These are phyloP conservation scores for Scenedesmus sp. DNA, from an alignment of 163 green algal genomes.

Conservation along the genomic window DNA sequence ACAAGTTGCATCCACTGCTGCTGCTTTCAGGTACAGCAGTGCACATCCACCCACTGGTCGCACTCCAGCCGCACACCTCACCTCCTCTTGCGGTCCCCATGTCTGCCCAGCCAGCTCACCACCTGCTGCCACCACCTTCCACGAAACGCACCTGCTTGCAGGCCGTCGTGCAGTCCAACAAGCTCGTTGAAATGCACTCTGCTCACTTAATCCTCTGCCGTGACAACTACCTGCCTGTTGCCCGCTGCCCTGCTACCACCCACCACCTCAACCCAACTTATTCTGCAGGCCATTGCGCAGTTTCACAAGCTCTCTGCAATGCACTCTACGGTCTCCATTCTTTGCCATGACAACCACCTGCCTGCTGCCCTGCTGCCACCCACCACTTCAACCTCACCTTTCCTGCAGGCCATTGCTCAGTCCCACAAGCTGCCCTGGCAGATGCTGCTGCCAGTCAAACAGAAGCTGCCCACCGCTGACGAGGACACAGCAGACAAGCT, in stretches of 20 bases:
- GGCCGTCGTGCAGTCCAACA: slow-evolving; percentile 55
- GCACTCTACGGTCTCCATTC: too few relatives aligned
- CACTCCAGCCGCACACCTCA: too few relatives aligned
- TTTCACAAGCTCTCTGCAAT: slow-evolving; percentile 52
- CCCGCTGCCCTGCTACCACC: not conserved
- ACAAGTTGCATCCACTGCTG: too few relatives aligned
- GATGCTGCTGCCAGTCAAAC: slow-evolving; percentile 63
- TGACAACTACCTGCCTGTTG: too few relatives aligned
- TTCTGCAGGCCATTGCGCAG: slow-evolving; percentile 50
- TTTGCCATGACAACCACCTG: too few relatives aligned
- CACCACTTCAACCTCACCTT: not conserved
- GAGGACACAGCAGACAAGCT: slow-evolving; percentile 50
- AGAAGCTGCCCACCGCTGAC: slow-evolving; percentile 49
- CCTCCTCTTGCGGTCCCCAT: too few relatives aligned
- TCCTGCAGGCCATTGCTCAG: slow-evolving; percentile 50
- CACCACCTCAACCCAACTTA: not conserved
- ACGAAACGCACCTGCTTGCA: not conserved
- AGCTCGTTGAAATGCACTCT: slow-evolving; percentile 30
- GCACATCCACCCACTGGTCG: too few relatives aligned
- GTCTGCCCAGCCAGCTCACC: too few relatives aligned
- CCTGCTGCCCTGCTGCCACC: not conserved
- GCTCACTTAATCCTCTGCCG: too few relatives aligned
- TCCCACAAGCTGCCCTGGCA: slow-evolving; percentile 64
- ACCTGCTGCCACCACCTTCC: too few relatives aligned
- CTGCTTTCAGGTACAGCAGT: too few relatives aligned